Conservation (phyloP, 2,329 filamentous ascomycete species). For the Colletotrichum caudatum region DNA sequence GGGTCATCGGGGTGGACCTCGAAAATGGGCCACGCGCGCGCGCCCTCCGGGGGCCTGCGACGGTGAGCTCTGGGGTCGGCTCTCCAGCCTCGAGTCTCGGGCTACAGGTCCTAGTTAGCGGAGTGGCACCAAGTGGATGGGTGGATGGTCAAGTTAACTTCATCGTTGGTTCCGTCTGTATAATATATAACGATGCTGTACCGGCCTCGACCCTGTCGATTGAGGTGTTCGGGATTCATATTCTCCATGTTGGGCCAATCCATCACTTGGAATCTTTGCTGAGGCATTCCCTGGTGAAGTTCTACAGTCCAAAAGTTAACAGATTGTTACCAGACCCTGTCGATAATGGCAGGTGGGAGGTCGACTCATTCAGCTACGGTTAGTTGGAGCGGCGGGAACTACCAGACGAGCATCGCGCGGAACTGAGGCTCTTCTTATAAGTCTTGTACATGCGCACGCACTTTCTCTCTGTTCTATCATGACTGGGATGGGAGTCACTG, state of each 20-base stretch:
- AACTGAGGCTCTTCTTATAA: background rate
- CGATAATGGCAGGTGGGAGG: background rate
- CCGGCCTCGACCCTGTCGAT: slow-evolving; percentile 4
- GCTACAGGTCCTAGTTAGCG: background rate
- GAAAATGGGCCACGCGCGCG: slow-evolving; percentile 15
- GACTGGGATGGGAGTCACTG: slow-evolving; percentile 13
- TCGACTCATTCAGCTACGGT: background rate
- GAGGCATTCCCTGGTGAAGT: background rate
- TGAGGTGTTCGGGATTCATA: background rate
- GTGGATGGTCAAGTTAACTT: background rate
- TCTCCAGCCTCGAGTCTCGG: slow-evolving; percentile 16
- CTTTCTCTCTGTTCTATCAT: background rate
- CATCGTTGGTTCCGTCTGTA: slow-evolving; percentile 22
- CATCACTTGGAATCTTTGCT: background rate
- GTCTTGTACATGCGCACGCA: background rate
- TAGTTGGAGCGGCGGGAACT: background rate
- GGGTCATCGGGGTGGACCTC: slow-evolving; percentile 17
- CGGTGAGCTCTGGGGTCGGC: background rate
- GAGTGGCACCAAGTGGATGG: too few species aligned
- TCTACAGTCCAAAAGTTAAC: background rate
- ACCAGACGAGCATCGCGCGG: background rate
- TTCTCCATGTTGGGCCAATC: background rate
- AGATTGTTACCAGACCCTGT: background rate
- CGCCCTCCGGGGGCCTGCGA: background rate
- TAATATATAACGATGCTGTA: slow-evolving; percentile 32